Percentiles rank a stretch among this genome's conserved stretches.
Evolutionary conservation across 345 rosid genomes (phyloP).

Genomic region (Streptanthus diversifolius): DNA sequence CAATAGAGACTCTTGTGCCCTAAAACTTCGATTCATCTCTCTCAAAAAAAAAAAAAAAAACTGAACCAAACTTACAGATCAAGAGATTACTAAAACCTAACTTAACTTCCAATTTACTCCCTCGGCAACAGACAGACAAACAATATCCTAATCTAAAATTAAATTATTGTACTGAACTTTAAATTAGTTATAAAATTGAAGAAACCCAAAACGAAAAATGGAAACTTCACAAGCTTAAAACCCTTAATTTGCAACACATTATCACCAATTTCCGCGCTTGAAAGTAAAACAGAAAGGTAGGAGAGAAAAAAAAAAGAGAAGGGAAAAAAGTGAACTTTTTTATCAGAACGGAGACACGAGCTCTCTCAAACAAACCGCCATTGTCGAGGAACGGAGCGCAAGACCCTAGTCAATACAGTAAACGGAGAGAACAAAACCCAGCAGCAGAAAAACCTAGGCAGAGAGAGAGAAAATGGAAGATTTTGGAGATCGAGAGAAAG

Average conservation of each 20-base stretch:
- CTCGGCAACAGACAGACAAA: background rate
- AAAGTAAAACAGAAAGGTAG: constrained; percentile 19
- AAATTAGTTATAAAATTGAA: constrained; percentile 17
- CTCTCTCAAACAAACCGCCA: constrained; percentile 33
- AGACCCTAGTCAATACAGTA: constrained; percentile 3
- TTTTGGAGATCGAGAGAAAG: constrained; percentile 20
- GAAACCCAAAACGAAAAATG: constrained; percentile 28
- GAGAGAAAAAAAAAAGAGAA: background rate
- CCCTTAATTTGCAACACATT: constrained; percentile 19
- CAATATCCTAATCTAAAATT: constrained; percentile 31
- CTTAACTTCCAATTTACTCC: constrained; percentile 43
- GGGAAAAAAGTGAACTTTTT: background rate
- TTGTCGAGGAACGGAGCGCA: constrained; percentile 29
- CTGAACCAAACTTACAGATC: constrained; percentile 30
- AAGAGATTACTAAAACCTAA: constrained; percentile 29
- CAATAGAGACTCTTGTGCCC: constrained; percentile 73
- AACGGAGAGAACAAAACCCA: constrained; percentile 22
- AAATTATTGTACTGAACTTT: constrained; percentile 3
- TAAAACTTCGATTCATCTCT: constrained; percentile 90
- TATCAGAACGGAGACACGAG: constrained; percentile 23
- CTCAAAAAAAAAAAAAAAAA: background rate
- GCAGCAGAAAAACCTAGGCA: constrained; percentile 13
- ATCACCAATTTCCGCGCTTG: constrained; percentile 3
- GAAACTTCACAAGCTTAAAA: constrained; percentile 23
- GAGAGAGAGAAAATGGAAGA: background rate